Base-by-base conservation (phyloP, 2,329 filamentous ascomycete species). In the Metarhizium humberi region DNA sequence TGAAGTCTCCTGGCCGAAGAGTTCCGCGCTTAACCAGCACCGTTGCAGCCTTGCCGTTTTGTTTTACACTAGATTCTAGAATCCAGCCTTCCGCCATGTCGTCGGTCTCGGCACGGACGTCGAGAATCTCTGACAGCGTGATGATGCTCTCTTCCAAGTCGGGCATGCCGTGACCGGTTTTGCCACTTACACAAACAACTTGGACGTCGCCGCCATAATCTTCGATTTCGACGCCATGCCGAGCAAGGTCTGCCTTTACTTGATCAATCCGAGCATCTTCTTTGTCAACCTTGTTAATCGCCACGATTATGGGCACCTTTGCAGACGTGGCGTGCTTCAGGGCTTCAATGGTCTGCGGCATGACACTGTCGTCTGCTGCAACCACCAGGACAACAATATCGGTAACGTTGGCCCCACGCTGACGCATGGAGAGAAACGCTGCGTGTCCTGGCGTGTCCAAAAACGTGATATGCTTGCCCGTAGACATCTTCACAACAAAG, bases 281-380 rank as follows among this genome's bases (percentile, higher is more conserved):
- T 72, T 94, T 96, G 73, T 99, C 94, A 52, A 96, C 82, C 73
- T 99, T 99, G 76, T 94, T 99, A 73, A 97, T 92, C 16, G 95
- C 95, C 52, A 99, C 94, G 56, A 99, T 96, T 51, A 99, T 92
- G 5, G 94, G 92, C 1, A 97, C 94, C 58, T 88, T 87, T 52
- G 94, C 90, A 34, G 82, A 79, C 55, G 86, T 87, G 7, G 94
- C 92, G 68, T 99, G 94, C 70, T 95, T 96, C 67, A 99, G 85
- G 6, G 94, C 94, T 74, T 99, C 94, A 2, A 97, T 77, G 0
- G 95, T 99, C 67, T 99, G 94, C 3, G 94, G 94, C 76, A 94
- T 99, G 63, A 99, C 92, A 67, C 91, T 94, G 68, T 99, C 95
- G 67, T 99, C 94, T 8, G 92, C 92, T 6, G 94, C 94, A 25